These are phyloP conservation scores for Fraxinus floribunda DNA, from an alignment of 305 asterid genomes.

Conservation along the genomic window DNA sequence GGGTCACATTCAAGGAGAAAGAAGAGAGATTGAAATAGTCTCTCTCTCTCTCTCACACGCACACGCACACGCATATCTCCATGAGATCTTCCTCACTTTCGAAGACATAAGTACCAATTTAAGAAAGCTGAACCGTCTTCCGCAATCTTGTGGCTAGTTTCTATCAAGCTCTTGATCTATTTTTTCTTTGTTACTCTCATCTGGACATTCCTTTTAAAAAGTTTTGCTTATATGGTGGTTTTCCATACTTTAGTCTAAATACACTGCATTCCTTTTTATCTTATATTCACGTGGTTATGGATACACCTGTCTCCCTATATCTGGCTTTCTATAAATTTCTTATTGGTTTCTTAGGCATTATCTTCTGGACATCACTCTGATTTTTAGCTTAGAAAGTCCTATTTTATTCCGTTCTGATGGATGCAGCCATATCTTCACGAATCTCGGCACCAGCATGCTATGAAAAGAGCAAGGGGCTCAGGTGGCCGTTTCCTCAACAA, in stretches of 20 bases:
- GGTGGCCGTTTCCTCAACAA: slow-evolving; percentile 85
- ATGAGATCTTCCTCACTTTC: not conserved
- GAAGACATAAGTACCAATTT: not conserved
- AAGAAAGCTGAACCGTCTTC: not conserved
- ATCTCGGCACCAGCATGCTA: slow-evolving; percentile 74
- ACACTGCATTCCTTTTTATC: not conserved
- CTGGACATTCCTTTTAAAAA: not conserved
- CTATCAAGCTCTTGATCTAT: not conserved
- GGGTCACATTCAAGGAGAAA: not conserved
- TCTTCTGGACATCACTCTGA: not conserved
- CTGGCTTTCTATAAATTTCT: not conserved
- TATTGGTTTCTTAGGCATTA: not conserved
- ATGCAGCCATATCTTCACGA: slow-evolving; percentile 81
- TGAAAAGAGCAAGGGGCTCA: slow-evolving; percentile 72
- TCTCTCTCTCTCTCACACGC: not conserved
- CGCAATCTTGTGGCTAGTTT: not conserved
- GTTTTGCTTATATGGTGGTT: not conserved
- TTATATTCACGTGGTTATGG: not conserved
- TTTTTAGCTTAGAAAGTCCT: not conserved
- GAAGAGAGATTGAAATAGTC: not conserved
- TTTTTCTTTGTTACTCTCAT: not conserved
- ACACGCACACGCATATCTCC: not conserved
- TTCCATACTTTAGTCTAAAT: not conserved
- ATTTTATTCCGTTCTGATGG: not conserved
- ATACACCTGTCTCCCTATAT: not conserved